Evolutionary conservation across 116 monocot genomes (phyloP), one percentile per base, ranked within the genome.

Genomic region (Cymodocea nodosa): DNA sequence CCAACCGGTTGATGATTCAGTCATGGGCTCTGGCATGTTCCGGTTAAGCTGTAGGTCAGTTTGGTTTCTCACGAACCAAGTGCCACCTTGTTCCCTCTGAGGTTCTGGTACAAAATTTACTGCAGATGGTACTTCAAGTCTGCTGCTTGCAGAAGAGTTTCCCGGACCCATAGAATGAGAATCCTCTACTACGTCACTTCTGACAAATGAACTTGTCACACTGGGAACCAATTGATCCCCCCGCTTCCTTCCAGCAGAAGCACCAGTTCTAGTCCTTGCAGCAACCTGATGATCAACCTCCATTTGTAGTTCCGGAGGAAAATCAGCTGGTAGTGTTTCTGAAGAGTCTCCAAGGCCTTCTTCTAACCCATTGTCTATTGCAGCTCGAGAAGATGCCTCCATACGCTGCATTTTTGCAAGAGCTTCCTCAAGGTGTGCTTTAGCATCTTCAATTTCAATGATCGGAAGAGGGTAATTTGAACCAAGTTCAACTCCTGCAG

Each of bases 401-500:
- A 85, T 63, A 40, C 91, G 85, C 91, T 88, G 87, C 91, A 97
- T 91, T 36, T 80, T 76, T 9, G 75, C 58, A 4, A 90, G 76
- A 51, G 91, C 91, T 50, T 87, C 83, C 16, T 87, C 83, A 17
- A 97, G 62, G 48, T 82, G 79, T 4, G 71, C 62, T 73, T 84
- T 91, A 35, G 97, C 97, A 15, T 74, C 75, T 36, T 79, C 77
- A 59, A 97, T 76, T 66, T 83, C 82, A 3, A 97, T 75, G 6
- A 97, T 88, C 15, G 97, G 91, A 23, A 87, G 76, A 57, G 95
- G 90, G 64, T 95, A 95, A 69, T 95, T 95, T 68, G 90, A 95
- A 14, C 95, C 95, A 17, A 95, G 76, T 76, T 95, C 95, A 23
- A 95, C 75, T 50, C 95, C 95, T 34, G 95, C 95, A 15, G 90